Conservation (phyloP, 495 filamentous ascomycete genomes). For the Neurospora africana region DNA sequence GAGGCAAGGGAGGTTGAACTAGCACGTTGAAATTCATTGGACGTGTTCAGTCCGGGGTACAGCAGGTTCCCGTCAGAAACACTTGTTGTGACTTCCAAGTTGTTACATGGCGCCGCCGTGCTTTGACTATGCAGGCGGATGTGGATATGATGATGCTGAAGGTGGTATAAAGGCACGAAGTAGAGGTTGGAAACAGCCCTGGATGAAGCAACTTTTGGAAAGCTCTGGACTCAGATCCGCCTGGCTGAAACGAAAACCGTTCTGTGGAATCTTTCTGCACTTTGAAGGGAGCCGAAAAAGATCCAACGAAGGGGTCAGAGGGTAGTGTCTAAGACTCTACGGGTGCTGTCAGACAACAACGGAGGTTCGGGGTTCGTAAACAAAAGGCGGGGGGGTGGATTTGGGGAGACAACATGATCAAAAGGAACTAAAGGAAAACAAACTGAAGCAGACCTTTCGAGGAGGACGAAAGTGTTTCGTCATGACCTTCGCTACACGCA, state of each 20-base stretch:
- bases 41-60: background rate
- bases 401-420: background rate
- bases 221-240: background rate
- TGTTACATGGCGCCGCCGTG: background rate
- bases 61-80: background rate
- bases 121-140: background rate
- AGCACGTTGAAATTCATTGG: background rate
- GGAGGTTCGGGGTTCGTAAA: background rate
- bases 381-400: background rate
- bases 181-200: background rate
- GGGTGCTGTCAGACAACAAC: background rate
- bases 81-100: background rate
- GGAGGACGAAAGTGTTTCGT: constrained; percentile 23
- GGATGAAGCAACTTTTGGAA: background rate
- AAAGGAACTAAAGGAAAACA: background rate
- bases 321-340: background rate
- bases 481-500: constrained; percentile 6
- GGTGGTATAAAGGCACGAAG: background rate
- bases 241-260: background rate
- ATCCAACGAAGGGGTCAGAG: background rate
- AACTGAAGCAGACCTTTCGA: background rate
- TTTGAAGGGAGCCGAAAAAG: background rate
- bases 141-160: background rate
- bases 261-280: background rate
- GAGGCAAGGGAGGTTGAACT: background rate